A percentile compares a stretch with the other conserved stretches of the same genome.
These are phyloP conservation scores for Macrolepiota dolichaula DNA, from an alignment of 768 basidiomycete species.

Conservation along the genomic window DNA sequence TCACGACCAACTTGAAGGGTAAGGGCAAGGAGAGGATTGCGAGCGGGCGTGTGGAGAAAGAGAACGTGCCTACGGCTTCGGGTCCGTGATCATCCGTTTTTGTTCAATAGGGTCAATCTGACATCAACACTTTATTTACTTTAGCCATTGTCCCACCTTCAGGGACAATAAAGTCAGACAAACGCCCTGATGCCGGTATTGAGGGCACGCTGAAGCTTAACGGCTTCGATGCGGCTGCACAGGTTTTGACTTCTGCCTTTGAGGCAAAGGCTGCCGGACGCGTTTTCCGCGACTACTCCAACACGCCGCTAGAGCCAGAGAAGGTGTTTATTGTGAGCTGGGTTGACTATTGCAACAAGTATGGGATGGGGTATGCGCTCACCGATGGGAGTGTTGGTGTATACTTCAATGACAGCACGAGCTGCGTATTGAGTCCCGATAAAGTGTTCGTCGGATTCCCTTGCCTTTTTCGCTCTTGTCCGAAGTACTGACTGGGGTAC, in stretches of 20 bases:
- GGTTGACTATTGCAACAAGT: slow-evolving; percentile 99
- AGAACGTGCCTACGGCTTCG: slow-evolving; percentile 27
- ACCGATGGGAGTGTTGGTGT: slow-evolving; percentile 95
- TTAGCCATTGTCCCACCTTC: not conserved
- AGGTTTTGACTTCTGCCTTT: slow-evolving; percentile 54
- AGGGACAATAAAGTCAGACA: not conserved
- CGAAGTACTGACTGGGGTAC: slow-evolving; percentile 2
- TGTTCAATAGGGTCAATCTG: not conserved
- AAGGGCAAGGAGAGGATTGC: slow-evolving; percentile 10
- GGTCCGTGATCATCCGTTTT: not conserved
- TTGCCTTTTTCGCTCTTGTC: not conserved
- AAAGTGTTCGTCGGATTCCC: slow-evolving; percentile 61
- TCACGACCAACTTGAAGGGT: slow-evolving; percentile 1
- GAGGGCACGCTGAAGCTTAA: slow-evolving; percentile 31
- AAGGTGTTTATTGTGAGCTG: slow-evolving; percentile 95
- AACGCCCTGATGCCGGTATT: slow-evolving; percentile 3
- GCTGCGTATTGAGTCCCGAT: slow-evolving; percentile 78
- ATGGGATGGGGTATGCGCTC: slow-evolving; percentile 98
- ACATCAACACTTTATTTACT: not conserved
- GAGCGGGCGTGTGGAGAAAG: slow-evolving; percentile 20
- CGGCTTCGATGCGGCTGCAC: slow-evolving; percentile 65
- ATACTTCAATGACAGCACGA: slow-evolving; percentile 95
- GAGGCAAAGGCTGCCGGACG: slow-evolving; percentile 60
- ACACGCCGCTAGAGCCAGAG: slow-evolving; percentile 42
- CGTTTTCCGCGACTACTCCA: slow-evolving; percentile 51